These are phyloP conservation scores for Trichoderma sp. DNA, from an alignment of 2,329 filamentous ascomycete genomes.

Conservation along the genomic window DNA sequence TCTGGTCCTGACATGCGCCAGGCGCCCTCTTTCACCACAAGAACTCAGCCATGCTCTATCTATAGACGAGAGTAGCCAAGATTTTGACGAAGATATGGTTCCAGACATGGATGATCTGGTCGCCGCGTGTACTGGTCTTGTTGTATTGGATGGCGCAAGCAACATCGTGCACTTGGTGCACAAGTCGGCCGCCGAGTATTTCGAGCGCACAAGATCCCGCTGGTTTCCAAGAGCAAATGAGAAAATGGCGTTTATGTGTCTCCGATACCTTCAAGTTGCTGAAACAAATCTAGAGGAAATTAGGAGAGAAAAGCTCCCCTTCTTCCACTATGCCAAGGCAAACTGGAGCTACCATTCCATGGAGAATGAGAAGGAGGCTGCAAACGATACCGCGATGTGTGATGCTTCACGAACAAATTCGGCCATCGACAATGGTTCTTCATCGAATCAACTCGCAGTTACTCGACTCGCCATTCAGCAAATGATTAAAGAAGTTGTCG, in stretches of 20 bases:
- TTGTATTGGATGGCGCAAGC: neutral
- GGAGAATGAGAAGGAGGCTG: neutral
- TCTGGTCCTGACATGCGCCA: neutral
- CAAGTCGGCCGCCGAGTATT: neutral
- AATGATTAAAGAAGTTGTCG: neutral
- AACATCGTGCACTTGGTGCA: neutral
- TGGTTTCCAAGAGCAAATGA: neutral
- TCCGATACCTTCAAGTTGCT: neutral
- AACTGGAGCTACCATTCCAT: neutral
- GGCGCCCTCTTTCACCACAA: neutral
- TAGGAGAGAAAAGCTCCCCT: neutral
- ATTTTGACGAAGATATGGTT: neutral
- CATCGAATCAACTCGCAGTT: neutral
- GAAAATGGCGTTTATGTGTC: neutral
- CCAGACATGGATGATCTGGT: neutral
- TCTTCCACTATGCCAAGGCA: neutral
- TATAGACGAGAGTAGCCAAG: neutral
- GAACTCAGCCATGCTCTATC: neutral
- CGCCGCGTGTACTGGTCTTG: neutral
- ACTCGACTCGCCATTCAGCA: neutral
- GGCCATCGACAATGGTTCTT: rapidly evolving
- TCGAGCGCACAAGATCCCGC: neutral
- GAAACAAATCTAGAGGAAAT: neutral
- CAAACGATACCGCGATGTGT: rapidly evolving
- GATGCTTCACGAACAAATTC: neutral